A percentile compares a stretch with the other conserved stretches of the same genome.
These are phyloP conservation scores for Penicillium silybi DNA, from an alignment of 495 filamentous ascomycete species.

Conservation along the genomic window DNA sequence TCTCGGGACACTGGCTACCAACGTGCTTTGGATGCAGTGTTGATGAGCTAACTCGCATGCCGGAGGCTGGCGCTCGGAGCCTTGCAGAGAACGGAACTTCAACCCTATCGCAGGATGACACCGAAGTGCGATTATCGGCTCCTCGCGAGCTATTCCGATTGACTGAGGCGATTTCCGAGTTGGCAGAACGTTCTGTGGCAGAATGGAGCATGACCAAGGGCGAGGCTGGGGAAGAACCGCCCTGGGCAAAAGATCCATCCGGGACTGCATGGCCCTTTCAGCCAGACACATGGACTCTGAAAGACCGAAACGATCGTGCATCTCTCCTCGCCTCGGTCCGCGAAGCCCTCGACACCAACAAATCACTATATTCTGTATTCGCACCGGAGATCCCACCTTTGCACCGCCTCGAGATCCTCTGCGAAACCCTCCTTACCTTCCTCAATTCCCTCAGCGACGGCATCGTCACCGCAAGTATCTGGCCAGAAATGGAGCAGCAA, in stretches of 20 bases:
- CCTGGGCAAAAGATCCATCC: conserved; percentile 53
- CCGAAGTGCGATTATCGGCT: conserved; percentile 60
- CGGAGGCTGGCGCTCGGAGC: conserved; percentile 66
- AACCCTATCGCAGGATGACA: conserved; percentile 32
- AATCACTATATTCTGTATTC: conserved; percentile 53
- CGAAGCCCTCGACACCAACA: conserved; percentile 67
- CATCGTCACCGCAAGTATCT: conserved; percentile 63
- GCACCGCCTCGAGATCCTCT: conserved; percentile 65
- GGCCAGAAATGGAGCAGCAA: conserved; percentile 64
- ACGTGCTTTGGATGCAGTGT: conserved; percentile 81
- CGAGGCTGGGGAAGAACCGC: conserved; percentile 39
- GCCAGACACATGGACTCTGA: conserved; percentile 46
- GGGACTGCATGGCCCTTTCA: conserved; percentile 72
- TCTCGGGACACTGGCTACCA: conserved; percentile 72
- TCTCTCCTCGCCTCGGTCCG: conserved; percentile 43
- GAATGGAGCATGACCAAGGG: conserved; percentile 78
- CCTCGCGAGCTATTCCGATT: conserved; percentile 85
- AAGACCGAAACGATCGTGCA: conserved; percentile 30
- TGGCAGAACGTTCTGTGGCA: conserved; percentile 70
- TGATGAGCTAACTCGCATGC: conserved; percentile 77
- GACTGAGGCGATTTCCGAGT: conserved; percentile 73
- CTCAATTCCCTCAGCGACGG: conserved; percentile 70
- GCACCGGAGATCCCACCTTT: conserved; percentile 53
- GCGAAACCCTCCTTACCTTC: conserved; percentile 65
- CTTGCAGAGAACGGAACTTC: conserved; percentile 28